These are phyloP conservation scores for Apostasia shenzhenica DNA, from an alignment of 106 monocot species.

Conservation along the genomic window DNA sequence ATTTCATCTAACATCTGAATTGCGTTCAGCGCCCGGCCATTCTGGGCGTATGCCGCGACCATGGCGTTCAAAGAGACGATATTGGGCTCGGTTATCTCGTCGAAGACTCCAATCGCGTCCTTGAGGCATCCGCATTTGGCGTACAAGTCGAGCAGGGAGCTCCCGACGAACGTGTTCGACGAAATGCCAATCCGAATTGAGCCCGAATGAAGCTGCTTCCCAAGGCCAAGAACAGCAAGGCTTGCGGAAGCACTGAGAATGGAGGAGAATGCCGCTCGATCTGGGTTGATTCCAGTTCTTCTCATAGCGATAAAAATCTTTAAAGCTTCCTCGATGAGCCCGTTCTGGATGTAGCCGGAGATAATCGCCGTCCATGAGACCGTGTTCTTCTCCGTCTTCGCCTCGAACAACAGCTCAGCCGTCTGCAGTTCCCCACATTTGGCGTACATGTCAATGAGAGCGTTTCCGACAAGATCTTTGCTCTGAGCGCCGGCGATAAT, in stretches of 20 bases:
- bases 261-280: conserved; percentile 59
- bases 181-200: conserved; percentile 37
- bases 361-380: conserved; percentile 86
- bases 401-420: conserved; percentile 43
- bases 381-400: conserved; percentile 23
- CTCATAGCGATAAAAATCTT: conserved; percentile 57
- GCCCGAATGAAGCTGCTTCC: conserved; percentile 65
- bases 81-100: conserved; percentile 54
- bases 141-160: conserved; percentile 72
- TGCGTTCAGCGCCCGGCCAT: conserved; percentile 58
- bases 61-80: conserved; percentile 81
- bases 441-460: conserved; percentile 81
- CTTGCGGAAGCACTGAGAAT: conserved; percentile 48
- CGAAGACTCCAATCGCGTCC: conserved; percentile 36
- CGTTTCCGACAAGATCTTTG: conserved; percentile 46
- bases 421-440: conserved; percentile 54
- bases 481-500: conserved; percentile 22
- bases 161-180: conserved; percentile 50
- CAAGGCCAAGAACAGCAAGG: conserved; percentile 44
- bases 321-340: conserved; percentile 53
- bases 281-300: conserved; percentile 30
- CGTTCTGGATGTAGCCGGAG: conserved; percentile 57
- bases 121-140: conserved; percentile 79
- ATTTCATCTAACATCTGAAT: conserved; percentile 48
- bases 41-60: conserved; percentile 71